A percentile compares a stretch with the other conserved stretches of the same genome.
Conservation (phyloP, 2,329 filamentous ascomycete species). For the Ophiocordyceps camponoti-leonardi region DNA sequence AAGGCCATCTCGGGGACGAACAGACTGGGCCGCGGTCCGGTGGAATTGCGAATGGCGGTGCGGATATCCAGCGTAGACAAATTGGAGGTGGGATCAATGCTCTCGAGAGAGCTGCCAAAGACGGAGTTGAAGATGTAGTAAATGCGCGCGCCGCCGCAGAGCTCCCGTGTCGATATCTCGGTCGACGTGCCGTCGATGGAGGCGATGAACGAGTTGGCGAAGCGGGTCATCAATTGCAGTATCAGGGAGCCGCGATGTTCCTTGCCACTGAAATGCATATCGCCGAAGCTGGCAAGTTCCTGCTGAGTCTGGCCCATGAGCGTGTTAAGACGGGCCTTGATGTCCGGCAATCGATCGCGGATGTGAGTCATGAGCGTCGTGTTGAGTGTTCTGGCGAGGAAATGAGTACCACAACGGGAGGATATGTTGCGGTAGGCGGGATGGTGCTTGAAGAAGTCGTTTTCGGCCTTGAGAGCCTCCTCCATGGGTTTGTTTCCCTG, state of each 20-base stretch:
- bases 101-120: slow-evolving; percentile 89
- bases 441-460: slow-evolving; percentile 93
- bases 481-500: slow-evolving; percentile 89
- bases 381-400: slow-evolving; percentile 85
- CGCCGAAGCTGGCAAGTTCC: slow-evolving; percentile 92
- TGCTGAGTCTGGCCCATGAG: slow-evolving; percentile 99
- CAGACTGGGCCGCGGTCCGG: slow-evolving; percentile 81
- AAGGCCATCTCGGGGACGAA: slow-evolving; percentile 98
- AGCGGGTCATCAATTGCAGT: slow-evolving; percentile 92
- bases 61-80: slow-evolving; percentile 88
- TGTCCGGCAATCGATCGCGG: slow-evolving; percentile 85
- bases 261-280: slow-evolving; percentile 93
- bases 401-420: slow-evolving; percentile 81
- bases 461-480: slow-evolving; percentile 75
- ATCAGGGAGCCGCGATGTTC: slow-evolving; percentile 92
- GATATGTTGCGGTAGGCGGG: slow-evolving; percentile 96
- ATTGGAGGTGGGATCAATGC: slow-evolving; percentile 91
- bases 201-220: slow-evolving; percentile 93
- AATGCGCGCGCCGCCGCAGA: slow-evolving; percentile 85
- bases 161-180: slow-evolving; percentile 95
- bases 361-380: slow-evolving; percentile 93
- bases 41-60: slow-evolving; percentile 95
- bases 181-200: slow-evolving; percentile 98
- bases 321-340: slow-evolving; percentile 94
- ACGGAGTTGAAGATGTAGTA: slow-evolving; percentile 99